These are phyloP conservation scores for Mortierella sp. DNA, from an alignment of 371 early-diverging fungal species.

Conservation along the genomic window DNA sequence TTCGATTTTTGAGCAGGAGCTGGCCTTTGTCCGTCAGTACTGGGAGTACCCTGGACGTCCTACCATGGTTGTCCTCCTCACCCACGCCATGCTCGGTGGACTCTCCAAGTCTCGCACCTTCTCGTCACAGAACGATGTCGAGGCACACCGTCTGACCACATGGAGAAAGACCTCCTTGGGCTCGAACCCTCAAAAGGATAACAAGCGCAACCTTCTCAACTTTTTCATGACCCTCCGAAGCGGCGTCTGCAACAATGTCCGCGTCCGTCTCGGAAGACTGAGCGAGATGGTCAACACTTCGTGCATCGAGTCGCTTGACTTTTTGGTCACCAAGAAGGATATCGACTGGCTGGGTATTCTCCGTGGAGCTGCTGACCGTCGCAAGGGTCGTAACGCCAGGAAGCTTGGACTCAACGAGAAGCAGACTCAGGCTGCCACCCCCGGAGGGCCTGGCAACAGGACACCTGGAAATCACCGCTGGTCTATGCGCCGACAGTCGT, in stretches of 20 bases:
- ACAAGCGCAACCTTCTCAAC: conserved; percentile 81
- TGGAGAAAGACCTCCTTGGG: conserved; percentile 44
- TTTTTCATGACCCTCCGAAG: conserved; percentile 87
- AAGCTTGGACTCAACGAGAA: conserved; percentile 66
- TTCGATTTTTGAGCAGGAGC: conserved; percentile 83
- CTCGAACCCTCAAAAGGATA: conserved; percentile 50
- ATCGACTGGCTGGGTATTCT: conserved; percentile 83
- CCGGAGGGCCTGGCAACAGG: conserved; percentile 64
- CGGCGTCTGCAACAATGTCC: conserved; percentile 79
- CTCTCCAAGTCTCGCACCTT: conserved; percentile 43
- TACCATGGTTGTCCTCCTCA: conserved; percentile 84
- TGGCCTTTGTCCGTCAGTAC: conserved; percentile 81
- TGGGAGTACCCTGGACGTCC: conserved; percentile 88
- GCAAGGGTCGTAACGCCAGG: conserved; percentile 56
- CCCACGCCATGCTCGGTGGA: conserved; percentile 82
- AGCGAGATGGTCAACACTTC: conserved; percentile 84
- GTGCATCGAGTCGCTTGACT: conserved; percentile 89
- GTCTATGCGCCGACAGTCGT: conserved; percentile 60
- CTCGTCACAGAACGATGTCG: conserved; percentile 24
- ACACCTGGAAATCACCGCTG: conserved; percentile 61
- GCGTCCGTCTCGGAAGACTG: conserved; percentile 80
- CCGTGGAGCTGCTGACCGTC: conserved; percentile 61
- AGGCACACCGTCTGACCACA: conserved; percentile 48
- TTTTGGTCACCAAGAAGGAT: conserved; percentile 79
- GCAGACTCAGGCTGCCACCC: conserved; percentile 65